A percentile compares a stretch with the other conserved stretches of the same genome.
phyloP scores from a whole-genome alignment of 441 rosid genomes.

The Biscutella auriculata region DNA sequence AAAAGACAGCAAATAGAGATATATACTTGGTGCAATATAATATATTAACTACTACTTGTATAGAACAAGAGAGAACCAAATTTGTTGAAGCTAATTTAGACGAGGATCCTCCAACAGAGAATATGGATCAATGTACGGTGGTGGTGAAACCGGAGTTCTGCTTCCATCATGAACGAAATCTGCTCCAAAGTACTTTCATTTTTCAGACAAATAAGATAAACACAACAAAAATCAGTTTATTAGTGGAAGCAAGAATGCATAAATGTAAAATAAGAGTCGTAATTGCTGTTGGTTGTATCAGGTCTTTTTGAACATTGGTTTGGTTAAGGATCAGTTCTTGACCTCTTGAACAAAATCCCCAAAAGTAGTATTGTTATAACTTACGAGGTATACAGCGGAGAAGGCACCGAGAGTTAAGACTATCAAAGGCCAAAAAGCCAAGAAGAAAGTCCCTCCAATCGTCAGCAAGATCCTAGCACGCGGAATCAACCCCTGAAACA shows the following conservation, averaged over 20 bases:
- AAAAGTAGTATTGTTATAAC: conserved; percentile 12
- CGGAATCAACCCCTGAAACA: conserved; percentile 81
- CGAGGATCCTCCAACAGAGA: conserved; percentile 58
- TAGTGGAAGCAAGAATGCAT: neutral
- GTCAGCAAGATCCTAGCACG: conserved; percentile 75
- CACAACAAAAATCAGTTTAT: neutral
- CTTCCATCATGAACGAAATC: conserved; percentile 60
- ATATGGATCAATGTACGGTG: conserved; percentile 66
- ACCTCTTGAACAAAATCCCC: neutral
- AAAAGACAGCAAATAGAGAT: neutral
- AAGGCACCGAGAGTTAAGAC: conserved; percentile 56
- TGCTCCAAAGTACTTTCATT: conserved; percentile 56
- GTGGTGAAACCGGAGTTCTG: conserved; percentile 29
- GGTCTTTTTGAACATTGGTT: too few relatives aligned
- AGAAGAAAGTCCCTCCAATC: conserved; percentile 84
- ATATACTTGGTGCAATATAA: neutral
- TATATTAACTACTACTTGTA: neutral
- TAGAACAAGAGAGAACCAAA: neutral
- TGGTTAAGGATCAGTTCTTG: too few relatives aligned
- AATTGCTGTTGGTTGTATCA: too few relatives aligned
- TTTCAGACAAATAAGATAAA: neutral
- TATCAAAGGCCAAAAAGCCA: conserved; percentile 81
- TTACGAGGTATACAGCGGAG: conserved; percentile 68
- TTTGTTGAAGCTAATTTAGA: conserved; percentile 29
- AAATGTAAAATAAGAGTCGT: neutral